These are phyloP conservation scores for Saccharomycopsis hybrid DNA, from an alignment of 1,139 yeast species.

Conservation along the genomic window DNA sequence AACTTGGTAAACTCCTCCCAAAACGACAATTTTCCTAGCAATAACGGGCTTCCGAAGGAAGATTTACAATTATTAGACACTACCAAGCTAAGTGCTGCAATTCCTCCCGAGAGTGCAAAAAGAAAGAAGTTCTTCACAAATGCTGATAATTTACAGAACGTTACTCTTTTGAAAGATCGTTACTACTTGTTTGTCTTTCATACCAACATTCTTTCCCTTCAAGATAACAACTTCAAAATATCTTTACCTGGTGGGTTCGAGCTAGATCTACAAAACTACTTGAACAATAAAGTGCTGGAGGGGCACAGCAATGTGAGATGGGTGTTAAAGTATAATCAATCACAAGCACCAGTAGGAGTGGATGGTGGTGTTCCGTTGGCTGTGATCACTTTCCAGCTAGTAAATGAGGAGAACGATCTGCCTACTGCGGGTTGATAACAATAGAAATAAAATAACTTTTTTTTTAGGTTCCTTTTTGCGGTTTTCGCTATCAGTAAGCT, in stretches of 20 bases:
- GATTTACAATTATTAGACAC: not conserved
- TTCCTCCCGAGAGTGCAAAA: constrained; percentile 24
- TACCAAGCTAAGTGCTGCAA: constrained; percentile 16
- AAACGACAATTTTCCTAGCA: constrained; percentile 1
- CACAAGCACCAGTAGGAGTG: not conserved
- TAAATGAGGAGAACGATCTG: too few species aligned
- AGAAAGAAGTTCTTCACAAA: constrained; percentile 31
- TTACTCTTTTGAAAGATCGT: constrained; percentile 28
- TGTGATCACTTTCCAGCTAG: constrained; percentile 6
- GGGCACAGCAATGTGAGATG: constrained; percentile 23
- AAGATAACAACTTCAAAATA: constrained; percentile 33
- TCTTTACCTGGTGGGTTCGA: constrained; percentile 39
- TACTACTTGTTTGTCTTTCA: constrained; percentile 38
- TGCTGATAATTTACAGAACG: constrained; percentile 27
- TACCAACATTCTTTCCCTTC: constrained; percentile 38
- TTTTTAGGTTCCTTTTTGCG: too few species aligned
- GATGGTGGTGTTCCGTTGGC: constrained; percentile 3
- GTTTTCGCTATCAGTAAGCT: too few species aligned
- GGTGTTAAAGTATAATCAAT: constrained; percentile 10
- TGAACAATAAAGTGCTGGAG: constrained; percentile 28
- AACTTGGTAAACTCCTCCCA: constrained; percentile 30
- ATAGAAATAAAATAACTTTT: too few species aligned
- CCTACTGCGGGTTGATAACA: too few species aligned
- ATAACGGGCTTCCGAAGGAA: not conserved
- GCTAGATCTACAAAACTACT: constrained; percentile 36